phyloP scores from a whole-genome alignment of 73 alveolate genomes.

The Paramecium octaurelia region DNA sequence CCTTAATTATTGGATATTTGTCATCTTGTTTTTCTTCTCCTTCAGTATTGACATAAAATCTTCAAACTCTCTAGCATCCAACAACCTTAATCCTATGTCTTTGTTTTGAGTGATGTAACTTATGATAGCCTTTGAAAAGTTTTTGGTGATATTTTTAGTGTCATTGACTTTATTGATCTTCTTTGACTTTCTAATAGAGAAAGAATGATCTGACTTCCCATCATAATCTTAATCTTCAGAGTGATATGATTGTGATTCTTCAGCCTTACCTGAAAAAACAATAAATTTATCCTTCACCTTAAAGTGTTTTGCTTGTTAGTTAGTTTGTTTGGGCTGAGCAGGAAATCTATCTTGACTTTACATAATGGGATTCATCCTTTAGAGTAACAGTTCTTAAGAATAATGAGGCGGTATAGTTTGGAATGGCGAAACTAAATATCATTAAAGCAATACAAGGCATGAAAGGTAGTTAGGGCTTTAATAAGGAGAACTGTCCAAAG shows the following conservation, averaged over 20 bases:
- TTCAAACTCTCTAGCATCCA: not conserved
- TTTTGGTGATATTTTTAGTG: conserved; percentile 52
- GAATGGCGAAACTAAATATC: not conserved
- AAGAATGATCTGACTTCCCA: not conserved
- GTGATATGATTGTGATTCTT: not conserved
- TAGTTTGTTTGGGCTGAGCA: not conserved
- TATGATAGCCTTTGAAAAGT: conserved; percentile 52
- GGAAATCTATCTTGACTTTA: not conserved
- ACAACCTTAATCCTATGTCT: not conserved
- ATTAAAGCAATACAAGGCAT: not conserved
- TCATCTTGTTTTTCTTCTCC: not conserved
- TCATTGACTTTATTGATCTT: not conserved
- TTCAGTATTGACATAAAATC: not conserved
- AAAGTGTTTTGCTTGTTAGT: not conserved
- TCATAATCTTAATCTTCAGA: not conserved
- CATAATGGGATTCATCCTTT: not conserved
- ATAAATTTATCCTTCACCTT: not conserved
- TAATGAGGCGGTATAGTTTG: not conserved
- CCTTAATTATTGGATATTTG: not conserved
- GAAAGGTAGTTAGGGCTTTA: not conserved
- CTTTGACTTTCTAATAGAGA: not conserved
- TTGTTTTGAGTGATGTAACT: not conserved
- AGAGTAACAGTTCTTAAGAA: not conserved
- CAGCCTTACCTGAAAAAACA: not conserved
- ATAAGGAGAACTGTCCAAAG: not conserved